Conservation (phyloP, 1,139 yeast species). For the Sugiyamaella neomexicana region DNA sequence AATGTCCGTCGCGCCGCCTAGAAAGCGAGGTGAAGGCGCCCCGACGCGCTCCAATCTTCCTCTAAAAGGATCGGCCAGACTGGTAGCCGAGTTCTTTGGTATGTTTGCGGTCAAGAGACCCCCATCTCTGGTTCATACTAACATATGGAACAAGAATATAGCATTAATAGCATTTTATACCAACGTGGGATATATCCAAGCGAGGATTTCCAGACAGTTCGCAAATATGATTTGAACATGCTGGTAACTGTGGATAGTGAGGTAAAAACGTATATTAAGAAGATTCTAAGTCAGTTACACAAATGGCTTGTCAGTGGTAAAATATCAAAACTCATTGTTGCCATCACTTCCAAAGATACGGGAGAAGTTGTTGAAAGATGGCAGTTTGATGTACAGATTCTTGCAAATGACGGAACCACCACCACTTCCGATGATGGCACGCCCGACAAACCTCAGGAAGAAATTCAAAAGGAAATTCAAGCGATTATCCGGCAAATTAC, state of each 20-base stretch:
- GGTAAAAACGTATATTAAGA: conserved; percentile 65
- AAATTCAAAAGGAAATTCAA: conserved; percentile 74
- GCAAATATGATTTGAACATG: conserved; percentile 78
- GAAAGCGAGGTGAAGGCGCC: conserved; percentile 21
- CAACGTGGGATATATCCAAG: conserved; percentile 91
- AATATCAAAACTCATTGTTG: conserved; percentile 68
- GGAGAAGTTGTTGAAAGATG: conserved; percentile 79
- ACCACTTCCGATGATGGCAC: conserved; percentile 18
- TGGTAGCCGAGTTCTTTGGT: conserved; percentile 58
- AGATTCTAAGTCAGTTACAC: conserved; percentile 72
- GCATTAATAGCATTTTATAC: conserved; percentile 76
- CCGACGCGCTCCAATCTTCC: conserved; percentile 33
- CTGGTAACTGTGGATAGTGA: conserved; percentile 76
- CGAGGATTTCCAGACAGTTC: conserved; percentile 78
- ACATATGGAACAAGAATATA: conserved; percentile 52
- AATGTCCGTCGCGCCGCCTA: conserved; percentile 25
- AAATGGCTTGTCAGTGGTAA: conserved; percentile 77
- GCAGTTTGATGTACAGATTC: conserved; percentile 70
- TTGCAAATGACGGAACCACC: conserved; percentile 25
- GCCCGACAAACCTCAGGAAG: conserved; percentile 46
- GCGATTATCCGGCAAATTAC: conserved; percentile 87
- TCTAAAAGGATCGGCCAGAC: conserved; percentile 26
- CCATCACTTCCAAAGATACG: conserved; percentile 64
- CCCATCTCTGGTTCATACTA: no score
- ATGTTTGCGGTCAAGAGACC: no score